Conservation (phyloP, 352 stramenopile genomes). For the Pythium sukuiense region DNA sequence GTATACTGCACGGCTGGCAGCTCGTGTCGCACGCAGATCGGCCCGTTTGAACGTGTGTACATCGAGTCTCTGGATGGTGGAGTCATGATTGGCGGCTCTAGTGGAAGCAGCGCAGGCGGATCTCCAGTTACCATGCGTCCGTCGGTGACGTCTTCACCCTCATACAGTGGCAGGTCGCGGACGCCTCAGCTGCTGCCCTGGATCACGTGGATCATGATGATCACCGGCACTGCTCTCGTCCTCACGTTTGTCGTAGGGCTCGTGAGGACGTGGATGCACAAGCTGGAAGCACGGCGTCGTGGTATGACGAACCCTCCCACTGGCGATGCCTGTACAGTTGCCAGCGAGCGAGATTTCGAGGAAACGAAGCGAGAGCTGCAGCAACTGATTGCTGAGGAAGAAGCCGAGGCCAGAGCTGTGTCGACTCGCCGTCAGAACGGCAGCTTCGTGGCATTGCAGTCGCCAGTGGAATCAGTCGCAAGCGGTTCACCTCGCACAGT, state of each 20-base stretch:
- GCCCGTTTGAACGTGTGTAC: neutral
- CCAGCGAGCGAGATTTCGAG: conserved; percentile 11
- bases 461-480: neutral
- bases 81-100: too few relatives aligned
- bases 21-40: neutral
- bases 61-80: neutral
- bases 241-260: neutral
- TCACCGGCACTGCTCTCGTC: neutral
- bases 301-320: neutral
- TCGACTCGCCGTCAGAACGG: neutral
- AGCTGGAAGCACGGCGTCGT: neutral
- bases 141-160: neutral
- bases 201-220: neutral
- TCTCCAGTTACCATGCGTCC: neutral
- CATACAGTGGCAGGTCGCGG: neutral
- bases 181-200: neutral
- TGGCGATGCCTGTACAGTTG: neutral
- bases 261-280: neutral
- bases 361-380: conserved; percentile 11
- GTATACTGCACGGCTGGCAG: neutral
- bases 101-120: too few relatives aligned
- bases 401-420: neutral
- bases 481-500: too few relatives aligned
- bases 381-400: neutral
- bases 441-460: neutral